phyloP scores from a whole-genome alignment of 75 land plant species.

The Sequoia sempervirens region DNA sequence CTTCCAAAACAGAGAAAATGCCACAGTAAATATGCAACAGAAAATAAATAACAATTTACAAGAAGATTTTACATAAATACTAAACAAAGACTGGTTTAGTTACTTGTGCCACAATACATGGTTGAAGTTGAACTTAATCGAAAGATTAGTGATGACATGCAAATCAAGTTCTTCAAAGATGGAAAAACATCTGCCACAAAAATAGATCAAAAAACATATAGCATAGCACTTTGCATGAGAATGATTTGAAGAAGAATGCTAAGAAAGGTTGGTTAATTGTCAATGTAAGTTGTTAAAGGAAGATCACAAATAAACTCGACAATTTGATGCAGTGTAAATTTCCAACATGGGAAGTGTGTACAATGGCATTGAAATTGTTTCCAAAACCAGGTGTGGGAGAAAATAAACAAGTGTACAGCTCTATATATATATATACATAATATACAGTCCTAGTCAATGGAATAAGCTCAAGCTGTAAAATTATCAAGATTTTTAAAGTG shows the following conservation, averaged over 20 bases:
- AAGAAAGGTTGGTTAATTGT: background rate
- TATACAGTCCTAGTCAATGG: no score
- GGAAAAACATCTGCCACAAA: no score
- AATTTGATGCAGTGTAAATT: background rate
- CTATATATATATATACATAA: no score
- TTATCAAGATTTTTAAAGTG: no score
- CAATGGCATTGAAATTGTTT: background rate
- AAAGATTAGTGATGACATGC: background rate
- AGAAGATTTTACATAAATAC: background rate
- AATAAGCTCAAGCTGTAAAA: no score
- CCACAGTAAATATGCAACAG: background rate
- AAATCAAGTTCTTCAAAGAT: no score
- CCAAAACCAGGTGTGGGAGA: background rate
- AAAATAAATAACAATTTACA: background rate
- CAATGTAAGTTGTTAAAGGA: background rate
- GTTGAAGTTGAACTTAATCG: no score
- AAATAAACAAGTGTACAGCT: no score
- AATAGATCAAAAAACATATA: no score
- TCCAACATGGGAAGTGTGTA: background rate
- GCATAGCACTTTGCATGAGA: background rate
- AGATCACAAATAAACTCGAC: background rate
- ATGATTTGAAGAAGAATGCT: background rate
- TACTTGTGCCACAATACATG: background rate
- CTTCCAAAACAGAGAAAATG: background rate
- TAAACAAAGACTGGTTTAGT: background rate